phyloP scores from a whole-genome alignment of 345 rosid genomes.

The Acer saccharum region DNA sequence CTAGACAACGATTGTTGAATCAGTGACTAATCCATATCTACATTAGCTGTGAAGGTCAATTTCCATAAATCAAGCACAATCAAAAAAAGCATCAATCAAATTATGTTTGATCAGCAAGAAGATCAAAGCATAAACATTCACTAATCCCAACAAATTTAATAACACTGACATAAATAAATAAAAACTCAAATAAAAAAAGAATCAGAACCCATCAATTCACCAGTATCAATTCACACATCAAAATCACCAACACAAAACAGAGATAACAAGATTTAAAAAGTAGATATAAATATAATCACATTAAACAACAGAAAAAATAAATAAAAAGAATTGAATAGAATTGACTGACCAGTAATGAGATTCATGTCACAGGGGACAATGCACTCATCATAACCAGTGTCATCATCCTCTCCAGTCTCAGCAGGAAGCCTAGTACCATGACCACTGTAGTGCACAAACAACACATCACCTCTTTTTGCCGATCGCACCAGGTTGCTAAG shows the following conservation, averaged over 20 bases:
- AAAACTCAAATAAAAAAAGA: background rate
- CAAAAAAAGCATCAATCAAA: background rate
- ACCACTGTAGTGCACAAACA: constrained; percentile 89
- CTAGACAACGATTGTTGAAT: background rate
- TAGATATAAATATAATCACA: background rate
- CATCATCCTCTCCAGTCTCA: constrained; percentile 94
- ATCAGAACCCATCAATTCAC: too few species aligned
- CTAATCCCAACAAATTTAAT: background rate
- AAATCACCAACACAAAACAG: too few species aligned
- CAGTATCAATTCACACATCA: too few species aligned
- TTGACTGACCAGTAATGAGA: constrained; percentile 60
- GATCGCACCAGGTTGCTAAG: constrained; percentile 55
- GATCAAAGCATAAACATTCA: background rate
- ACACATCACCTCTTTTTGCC: constrained; percentile 60
- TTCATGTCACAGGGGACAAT: constrained; percentile 96
- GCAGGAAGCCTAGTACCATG: constrained; percentile 98
- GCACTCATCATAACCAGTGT: constrained; percentile 95
- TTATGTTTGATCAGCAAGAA: background rate
- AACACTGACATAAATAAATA: background rate
- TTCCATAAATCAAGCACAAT: background rate
- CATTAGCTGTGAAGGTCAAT: background rate
- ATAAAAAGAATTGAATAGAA: background rate
- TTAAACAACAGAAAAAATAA: background rate
- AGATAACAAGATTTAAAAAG: background rate
- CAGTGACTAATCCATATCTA: background rate